phyloP scores from a whole-genome alignment of 495 filamentous ascomycete genomes.

The Ascodesmis nigricans region DNA sequence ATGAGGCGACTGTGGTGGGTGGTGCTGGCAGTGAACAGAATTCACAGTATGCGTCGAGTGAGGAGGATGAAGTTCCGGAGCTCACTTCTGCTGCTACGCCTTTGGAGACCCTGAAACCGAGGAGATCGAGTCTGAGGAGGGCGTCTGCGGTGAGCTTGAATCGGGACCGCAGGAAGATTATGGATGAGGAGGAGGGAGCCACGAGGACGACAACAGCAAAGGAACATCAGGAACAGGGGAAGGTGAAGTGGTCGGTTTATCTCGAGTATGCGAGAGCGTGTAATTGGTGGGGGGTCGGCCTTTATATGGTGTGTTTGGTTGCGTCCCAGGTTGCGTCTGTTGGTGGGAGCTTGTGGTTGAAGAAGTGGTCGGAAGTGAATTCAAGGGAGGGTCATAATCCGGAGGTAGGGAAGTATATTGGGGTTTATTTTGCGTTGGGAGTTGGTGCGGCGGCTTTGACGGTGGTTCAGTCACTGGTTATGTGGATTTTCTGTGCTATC shows the following conservation, averaged over 20 bases:
- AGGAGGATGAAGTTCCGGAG: conserved; percentile 29
- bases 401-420: conserved; percentile 69
- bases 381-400: conserved; percentile 41
- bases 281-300: conserved; percentile 58
- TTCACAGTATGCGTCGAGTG: conserved; percentile 26
- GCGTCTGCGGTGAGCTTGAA: conserved; percentile 82
- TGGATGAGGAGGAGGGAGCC: conserved; percentile 54
- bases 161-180: conserved; percentile 57
- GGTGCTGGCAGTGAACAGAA: conserved; percentile 19
- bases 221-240: conserved; percentile 76
- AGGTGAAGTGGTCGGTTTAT: conserved; percentile 90
- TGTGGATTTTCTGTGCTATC: conserved; percentile 99
- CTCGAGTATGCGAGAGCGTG: conserved; percentile 79
- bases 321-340: conserved; percentile 64
- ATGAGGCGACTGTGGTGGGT: conserved; percentile 37
- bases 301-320: conserved; percentile 61
- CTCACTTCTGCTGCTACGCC: conserved; percentile 1
- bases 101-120: conserved; percentile 28
- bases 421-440: conserved; percentile 84
- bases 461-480: conserved; percentile 76
- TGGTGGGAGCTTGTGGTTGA: conserved; percentile 72
- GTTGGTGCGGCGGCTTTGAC: conserved; percentile 70
- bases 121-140: conserved; percentile 56
- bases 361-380: conserved; percentile 72
- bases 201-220: conserved; percentile 51